Evolutionary conservation across 2,329 filamentous ascomycete species (phyloP).

Genomic region (Neurospora crassa): DNA sequence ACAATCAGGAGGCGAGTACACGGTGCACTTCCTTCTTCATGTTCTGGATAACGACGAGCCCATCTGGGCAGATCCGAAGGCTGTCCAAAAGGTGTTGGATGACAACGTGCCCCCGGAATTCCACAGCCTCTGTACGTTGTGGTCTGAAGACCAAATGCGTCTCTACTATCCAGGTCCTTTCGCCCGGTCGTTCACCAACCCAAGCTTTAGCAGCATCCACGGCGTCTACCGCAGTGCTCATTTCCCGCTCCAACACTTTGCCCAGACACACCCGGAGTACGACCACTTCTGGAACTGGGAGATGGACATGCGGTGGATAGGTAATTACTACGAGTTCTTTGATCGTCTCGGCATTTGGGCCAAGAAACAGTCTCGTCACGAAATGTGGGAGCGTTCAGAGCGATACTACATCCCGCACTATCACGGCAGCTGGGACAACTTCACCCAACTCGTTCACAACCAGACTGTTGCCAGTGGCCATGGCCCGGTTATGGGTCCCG

Average conservation of each 20-base stretch:
- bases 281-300: conserved; percentile 63
- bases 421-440: conserved; percentile 65
- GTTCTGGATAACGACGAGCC: conserved; percentile 70
- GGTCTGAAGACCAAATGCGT: conserved; percentile 78
- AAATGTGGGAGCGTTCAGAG: conserved; percentile 68
- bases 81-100: conserved; percentile 61
- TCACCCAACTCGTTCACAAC: conserved; percentile 52
- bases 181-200: conserved; percentile 56
- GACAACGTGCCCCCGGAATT: conserved; percentile 64
- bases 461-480: conserved; percentile 45
- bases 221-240: conserved; percentile 61
- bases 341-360: conserved; percentile 58
- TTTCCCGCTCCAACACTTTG: conserved; percentile 55
- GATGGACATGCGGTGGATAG: conserved; percentile 57
- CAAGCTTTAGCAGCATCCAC: conserved; percentile 48
- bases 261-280: conserved; percentile 53
- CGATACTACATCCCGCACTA: conserved; percentile 67
- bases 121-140: conserved; percentile 68
- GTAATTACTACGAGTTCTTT: conserved; percentile 65
- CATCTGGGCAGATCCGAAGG: conserved; percentile 71
- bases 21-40: conserved; percentile 74
- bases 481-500: conserved; percentile 61
- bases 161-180: conserved; percentile 65
- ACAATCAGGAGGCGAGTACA: conserved; percentile 71
- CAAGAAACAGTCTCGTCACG: conserved; percentile 55